phyloP scores from a whole-genome alignment of 257 asterid species.

The Schizonepeta tenuifolia region DNA sequence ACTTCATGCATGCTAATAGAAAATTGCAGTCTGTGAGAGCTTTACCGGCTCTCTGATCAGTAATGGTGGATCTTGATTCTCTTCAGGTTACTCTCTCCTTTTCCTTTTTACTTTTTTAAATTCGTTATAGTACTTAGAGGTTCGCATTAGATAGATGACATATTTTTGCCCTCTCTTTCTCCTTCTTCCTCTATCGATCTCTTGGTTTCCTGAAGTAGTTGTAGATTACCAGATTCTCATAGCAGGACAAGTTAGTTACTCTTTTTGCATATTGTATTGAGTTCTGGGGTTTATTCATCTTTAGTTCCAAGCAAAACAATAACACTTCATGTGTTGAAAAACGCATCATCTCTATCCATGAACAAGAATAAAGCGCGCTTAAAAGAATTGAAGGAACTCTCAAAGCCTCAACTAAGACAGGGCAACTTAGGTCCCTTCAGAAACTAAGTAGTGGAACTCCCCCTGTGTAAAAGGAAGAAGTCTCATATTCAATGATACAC shows the following conservation, averaged over 20 bases:
- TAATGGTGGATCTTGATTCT: conserved; percentile 30
- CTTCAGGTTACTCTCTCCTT: not conserved
- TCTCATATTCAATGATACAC: too few relatives aligned
- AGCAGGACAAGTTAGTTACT: conserved; percentile 12
- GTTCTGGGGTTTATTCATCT: conserved; percentile 23
- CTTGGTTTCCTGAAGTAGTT: conserved; percentile 24
- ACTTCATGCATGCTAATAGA: conserved; percentile 58
- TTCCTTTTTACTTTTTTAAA: not conserved
- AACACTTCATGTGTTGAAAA: not conserved
- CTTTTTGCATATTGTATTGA: conserved; percentile 14
- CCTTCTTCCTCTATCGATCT: not conserved
- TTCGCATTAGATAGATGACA: conserved; percentile 30
- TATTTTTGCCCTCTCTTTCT: not conserved
- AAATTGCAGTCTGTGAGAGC: conserved; percentile 66
- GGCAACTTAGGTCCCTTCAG: not conserved
- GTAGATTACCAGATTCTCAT: conserved; percentile 31
- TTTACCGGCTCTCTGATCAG: conserved; percentile 37
- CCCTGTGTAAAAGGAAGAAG: too few relatives aligned
- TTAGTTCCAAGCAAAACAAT: not conserved
- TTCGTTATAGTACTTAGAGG: conserved; percentile 4
- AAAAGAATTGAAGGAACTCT: not conserved
- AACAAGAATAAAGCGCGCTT: not conserved
- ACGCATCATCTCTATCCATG: not conserved
- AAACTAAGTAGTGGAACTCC: not conserved
- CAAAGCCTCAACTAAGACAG: not conserved